Percentiles rank a stretch among this genome's conserved stretches.
phyloP scores from a whole-genome alignment of 306 rosid species.

The Begonia masoniana region DNA sequence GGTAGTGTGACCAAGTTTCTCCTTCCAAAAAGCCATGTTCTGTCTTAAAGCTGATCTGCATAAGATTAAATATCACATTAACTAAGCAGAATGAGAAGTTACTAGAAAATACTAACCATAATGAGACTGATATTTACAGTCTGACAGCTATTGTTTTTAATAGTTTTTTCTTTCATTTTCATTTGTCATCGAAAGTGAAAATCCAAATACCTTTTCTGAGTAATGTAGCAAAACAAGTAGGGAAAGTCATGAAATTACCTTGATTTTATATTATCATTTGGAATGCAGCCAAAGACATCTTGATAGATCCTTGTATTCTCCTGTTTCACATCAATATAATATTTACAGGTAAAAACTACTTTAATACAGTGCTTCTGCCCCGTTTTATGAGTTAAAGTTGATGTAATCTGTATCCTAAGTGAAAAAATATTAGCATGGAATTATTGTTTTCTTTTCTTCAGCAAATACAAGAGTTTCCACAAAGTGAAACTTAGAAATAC shows the following conservation, averaged over 20 bases:
- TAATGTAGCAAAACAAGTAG: too few species aligned
- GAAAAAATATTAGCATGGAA: too few species aligned
- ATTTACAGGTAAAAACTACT: too few species aligned
- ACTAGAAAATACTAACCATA: neutral
- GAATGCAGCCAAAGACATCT: slow-evolving; percentile 35
- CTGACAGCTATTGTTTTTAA: neutral
- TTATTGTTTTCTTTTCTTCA: too few species aligned
- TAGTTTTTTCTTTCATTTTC: too few species aligned
- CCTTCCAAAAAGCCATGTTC: slow-evolving; percentile 23
- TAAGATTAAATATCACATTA: neutral
- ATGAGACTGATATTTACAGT: neutral
- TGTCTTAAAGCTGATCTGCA: slow-evolving; percentile 29
- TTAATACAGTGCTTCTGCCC: too few species aligned
- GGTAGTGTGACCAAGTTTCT: slow-evolving; percentile 24
- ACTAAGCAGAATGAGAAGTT: neutral
- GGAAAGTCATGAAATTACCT: slow-evolving; percentile 13
- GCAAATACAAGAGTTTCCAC: too few species aligned
- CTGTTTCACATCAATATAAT: slow-evolving; percentile 11
- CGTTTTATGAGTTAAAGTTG: too few species aligned
- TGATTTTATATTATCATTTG: slow-evolving; percentile 25
- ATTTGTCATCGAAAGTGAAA: too few species aligned
- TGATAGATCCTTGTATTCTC: slow-evolving; percentile 26
- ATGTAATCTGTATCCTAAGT: too few species aligned
- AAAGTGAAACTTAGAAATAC: too few species aligned
- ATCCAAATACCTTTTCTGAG: too few species aligned